These are phyloP conservation scores for Panellus pusillus DNA, from an alignment of 768 basidiomycete species.

Conservation along the genomic window DNA sequence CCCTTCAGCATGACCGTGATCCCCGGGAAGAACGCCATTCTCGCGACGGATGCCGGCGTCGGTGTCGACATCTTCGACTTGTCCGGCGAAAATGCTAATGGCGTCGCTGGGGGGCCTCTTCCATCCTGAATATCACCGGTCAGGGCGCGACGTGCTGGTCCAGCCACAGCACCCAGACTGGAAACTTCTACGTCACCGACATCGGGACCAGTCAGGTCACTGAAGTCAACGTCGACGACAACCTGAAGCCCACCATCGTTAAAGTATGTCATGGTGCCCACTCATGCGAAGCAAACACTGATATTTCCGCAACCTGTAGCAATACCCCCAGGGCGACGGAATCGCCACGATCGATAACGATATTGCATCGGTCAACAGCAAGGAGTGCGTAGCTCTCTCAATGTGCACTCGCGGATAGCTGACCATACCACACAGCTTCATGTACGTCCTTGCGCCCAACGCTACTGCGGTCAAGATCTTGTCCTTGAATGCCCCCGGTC, in stretches of 20 bases:
- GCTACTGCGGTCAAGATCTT: constrained; percentile 29
- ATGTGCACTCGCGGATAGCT: not conserved
- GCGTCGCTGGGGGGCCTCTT: constrained; percentile 30
- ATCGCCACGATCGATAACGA: constrained; percentile 43
- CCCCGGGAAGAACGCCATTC: constrained; percentile 38
- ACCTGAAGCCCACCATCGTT: constrained; percentile 45
- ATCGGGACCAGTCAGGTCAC: constrained; percentile 41
- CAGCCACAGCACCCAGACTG: constrained; percentile 39
- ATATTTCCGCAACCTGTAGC: constrained; percentile 23
- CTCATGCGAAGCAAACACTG: not conserved
- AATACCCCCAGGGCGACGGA: constrained; percentile 38
- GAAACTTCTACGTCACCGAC: constrained; percentile 47
- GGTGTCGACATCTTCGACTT: constrained; percentile 42
- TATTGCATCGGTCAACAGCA: constrained; percentile 35
- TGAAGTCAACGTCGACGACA: constrained; percentile 47
- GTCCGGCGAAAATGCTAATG: constrained; percentile 29
- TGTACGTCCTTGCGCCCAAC: constrained; percentile 30
- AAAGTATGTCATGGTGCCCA: constrained; percentile 28
- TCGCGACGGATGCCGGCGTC: constrained; percentile 40
- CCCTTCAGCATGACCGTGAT: constrained; percentile 52
- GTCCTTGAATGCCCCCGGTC: constrained; percentile 28
- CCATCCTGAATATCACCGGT: constrained; percentile 35
- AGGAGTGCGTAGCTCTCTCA: constrained; percentile 32
- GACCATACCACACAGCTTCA: constrained; percentile 23
- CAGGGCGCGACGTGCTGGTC: constrained; percentile 47